A percentile compares a stretch with the other conserved stretches of the same genome.
Evolutionary conservation across 2,329 filamentous ascomycete genomes (phyloP).

Genomic region (Aspergillus sp.): DNA sequence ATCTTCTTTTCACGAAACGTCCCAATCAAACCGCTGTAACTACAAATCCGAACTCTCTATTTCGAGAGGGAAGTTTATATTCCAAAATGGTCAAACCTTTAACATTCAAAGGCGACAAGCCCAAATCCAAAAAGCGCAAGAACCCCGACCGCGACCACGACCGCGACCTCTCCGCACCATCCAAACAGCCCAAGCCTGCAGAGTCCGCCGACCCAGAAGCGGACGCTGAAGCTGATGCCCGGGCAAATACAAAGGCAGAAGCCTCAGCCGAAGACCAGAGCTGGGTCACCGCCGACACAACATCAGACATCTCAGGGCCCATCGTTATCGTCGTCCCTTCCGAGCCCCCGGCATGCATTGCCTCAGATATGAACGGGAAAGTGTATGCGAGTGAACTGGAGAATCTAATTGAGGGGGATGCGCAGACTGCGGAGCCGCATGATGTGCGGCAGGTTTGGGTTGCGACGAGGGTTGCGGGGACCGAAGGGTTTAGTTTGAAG

Average conservation of each 20-base stretch:
- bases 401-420: conserved; percentile 82
- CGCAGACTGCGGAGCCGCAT: conserved; percentile 86
- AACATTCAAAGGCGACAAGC: conserved; percentile 94
- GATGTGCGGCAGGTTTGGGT: conserved; percentile 97
- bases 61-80: no score
- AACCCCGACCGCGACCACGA: conserved; percentile 43
- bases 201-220: not conserved
- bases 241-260: conserved; percentile 1
- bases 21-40: not conserved
- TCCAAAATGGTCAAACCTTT: conserved; percentile 69
- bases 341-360: conserved; percentile 69
- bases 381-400: conserved; percentile 80
- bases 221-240: not conserved
- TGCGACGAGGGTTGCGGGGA: conserved; percentile 78
- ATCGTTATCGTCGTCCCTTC: conserved; percentile 80
- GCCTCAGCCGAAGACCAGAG: conserved; percentile 67
- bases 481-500: conserved; percentile 80
- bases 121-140: conserved; percentile 76
- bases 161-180: conserved; percentile 20
- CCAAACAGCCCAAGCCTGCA: conserved; percentile 19
- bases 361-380: conserved; percentile 81
- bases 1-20: no score
- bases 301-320: conserved; percentile 76
- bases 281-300: conserved; percentile 82
- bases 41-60: not conserved